Evolutionary conservation across 805 yeast genomes (phyloP).

Genomic region (Wickerhamiella parazyma): DNA sequence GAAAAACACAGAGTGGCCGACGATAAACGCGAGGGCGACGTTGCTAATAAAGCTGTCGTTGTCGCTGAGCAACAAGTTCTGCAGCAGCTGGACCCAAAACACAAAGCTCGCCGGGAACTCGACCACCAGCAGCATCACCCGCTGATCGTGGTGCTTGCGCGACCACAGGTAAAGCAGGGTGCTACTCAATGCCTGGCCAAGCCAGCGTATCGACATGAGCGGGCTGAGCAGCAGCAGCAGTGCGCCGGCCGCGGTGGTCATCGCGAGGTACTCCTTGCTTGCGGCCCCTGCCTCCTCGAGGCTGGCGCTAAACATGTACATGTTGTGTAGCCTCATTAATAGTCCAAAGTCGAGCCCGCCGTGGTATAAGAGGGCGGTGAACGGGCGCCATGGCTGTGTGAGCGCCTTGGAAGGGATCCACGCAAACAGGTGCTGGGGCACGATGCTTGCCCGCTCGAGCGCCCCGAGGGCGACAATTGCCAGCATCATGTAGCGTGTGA

Average conservation of each 20-base stretch:
- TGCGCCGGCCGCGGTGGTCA: not conserved
- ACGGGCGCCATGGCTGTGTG: slow-evolving; percentile 4
- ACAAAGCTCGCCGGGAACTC: slow-evolving; percentile 4
- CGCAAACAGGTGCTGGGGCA: slow-evolving; percentile 1
- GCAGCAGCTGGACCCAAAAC: slow-evolving; percentile 5
- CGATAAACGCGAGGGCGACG: not conserved
- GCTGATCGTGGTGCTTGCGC: slow-evolving; percentile 3
- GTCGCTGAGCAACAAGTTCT: not conserved
- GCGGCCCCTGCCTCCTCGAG: slow-evolving; percentile 2
- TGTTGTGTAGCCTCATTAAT: not conserved
- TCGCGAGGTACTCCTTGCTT: not conserved
- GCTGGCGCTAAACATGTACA: not conserved
- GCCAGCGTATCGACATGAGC: not conserved
- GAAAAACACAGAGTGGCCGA: slow-evolving; percentile 5
- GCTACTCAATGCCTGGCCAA: slow-evolving; percentile 1
- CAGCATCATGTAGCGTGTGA: slow-evolving; percentile 1
- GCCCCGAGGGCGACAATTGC: not conserved
- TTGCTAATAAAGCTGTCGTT: not conserved
- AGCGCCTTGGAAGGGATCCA: slow-evolving; percentile 2
- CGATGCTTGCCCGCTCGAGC: not conserved
- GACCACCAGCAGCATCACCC: slow-evolving; percentile 1
- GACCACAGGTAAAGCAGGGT: slow-evolving; percentile 5
- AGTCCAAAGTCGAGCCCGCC: slow-evolving; percentile 3
- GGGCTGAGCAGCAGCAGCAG: not conserved
- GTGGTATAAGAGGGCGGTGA: slow-evolving; percentile 2